Percentiles rank a stretch among this genome's conserved stretches.
Conservation (phyloP, 1,284 basidiomycete genomes). For the Apiotrichum gamsii region DNA sequence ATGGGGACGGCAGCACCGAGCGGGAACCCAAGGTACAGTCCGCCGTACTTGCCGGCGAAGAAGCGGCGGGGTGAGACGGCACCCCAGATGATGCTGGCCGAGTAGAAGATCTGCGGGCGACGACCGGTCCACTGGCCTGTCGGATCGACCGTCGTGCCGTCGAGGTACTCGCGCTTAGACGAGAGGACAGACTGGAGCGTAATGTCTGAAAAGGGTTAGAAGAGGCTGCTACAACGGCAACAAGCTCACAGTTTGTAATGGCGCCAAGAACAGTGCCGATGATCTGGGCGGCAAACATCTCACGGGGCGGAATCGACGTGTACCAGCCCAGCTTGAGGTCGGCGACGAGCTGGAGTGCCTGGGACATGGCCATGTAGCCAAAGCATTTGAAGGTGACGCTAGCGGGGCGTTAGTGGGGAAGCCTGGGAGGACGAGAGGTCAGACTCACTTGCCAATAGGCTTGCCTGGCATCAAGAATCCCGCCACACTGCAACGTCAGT, state of each 20-base stretch:
- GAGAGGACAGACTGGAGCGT: slow-evolving; percentile 47
- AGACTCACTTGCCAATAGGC: slow-evolving; percentile 50
- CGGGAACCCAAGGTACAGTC: slow-evolving; percentile 48
- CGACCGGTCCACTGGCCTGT: slow-evolving; percentile 49
- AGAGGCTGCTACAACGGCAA: background rate
- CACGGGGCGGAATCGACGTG: slow-evolving; percentile 42
- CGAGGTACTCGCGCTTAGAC: slow-evolving; percentile 41
- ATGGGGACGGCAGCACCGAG: slow-evolving; percentile 48
- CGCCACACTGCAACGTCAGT: slow-evolving; percentile 35
- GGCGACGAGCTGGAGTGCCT: slow-evolving; percentile 46
- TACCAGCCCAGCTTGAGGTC: slow-evolving; percentile 51
- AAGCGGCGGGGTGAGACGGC: slow-evolving; percentile 49
- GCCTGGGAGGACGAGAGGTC: too few relatives aligned
- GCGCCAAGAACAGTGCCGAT: slow-evolving; percentile 50
- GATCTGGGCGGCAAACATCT: slow-evolving; percentile 52
- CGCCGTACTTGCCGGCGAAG: slow-evolving; percentile 49
- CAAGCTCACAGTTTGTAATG: slow-evolving; percentile 44
- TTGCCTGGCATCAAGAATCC: slow-evolving; percentile 52
- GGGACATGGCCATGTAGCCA: slow-evolving; percentile 50
- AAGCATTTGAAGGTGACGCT: too few relatives aligned
- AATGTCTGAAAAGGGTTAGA: slow-evolving; percentile 31
- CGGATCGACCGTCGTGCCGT: slow-evolving; percentile 48
- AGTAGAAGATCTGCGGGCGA: slow-evolving; percentile 44
- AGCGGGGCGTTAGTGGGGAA: too few relatives aligned
- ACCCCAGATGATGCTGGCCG: slow-evolving; percentile 48